These are phyloP conservation scores for Talaromyces proteolyticus DNA, from an alignment of 495 filamentous ascomycete species.

Conservation along the genomic window DNA sequence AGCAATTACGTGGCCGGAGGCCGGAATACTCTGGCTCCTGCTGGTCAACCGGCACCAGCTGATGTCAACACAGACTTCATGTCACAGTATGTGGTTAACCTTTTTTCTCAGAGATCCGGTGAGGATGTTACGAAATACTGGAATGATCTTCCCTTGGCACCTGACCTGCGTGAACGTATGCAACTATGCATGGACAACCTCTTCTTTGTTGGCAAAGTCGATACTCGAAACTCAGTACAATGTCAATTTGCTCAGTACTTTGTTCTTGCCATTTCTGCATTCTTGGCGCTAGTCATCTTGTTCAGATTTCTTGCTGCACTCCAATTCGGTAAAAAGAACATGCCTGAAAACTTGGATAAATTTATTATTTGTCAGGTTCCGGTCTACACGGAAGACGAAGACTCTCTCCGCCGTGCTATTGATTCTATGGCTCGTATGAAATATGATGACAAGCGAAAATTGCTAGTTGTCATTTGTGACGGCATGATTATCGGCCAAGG, in stretches of 20 bases:
- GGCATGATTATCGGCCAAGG: constrained; percentile 99
- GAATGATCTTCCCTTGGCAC: constrained; percentile 56
- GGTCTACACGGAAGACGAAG: constrained; percentile 97
- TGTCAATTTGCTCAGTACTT: constrained; percentile 91
- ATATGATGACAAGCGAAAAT: constrained; percentile 97
- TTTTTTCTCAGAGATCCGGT: constrained; percentile 74
- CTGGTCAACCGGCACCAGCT: constrained; percentile 40
- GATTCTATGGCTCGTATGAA: constrained; percentile 93
- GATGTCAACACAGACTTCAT: constrained; percentile 73
- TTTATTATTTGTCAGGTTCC: constrained; percentile 98
- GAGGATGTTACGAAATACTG: constrained; percentile 80
- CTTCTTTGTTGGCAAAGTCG: constrained; percentile 89
- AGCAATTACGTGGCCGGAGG: constrained; percentile 80
- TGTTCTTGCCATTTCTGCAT: constrained; percentile 79
- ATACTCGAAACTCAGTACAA: constrained; percentile 80
- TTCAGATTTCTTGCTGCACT: constrained; percentile 98
- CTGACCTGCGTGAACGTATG: constrained; percentile 56
- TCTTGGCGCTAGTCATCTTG: constrained; percentile 73
- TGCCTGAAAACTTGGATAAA: constrained; percentile 94
- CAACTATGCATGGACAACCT: constrained; percentile 86
- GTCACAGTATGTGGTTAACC: constrained; percentile 61
- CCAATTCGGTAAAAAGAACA: constrained; percentile 85
- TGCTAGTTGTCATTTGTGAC: constrained; percentile 90
- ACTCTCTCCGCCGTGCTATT: constrained; percentile 91
- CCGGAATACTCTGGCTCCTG: constrained; percentile 50